Base-by-base conservation (phyloP, 306 rosid genomes). In the Gynostemma pentaphyllum region DNA sequence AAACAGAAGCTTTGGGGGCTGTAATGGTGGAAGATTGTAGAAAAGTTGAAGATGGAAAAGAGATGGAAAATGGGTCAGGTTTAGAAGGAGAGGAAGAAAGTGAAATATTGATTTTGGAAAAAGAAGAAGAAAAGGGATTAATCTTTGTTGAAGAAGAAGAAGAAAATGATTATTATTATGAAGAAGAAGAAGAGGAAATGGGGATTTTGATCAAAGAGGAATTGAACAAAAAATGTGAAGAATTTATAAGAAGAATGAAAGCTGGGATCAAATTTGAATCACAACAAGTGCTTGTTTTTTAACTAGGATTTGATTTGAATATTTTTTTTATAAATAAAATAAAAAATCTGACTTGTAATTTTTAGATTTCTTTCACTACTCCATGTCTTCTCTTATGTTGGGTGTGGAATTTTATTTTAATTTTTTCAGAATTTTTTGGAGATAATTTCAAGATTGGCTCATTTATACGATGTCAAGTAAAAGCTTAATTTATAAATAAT, bases 211-310 rank as follows among this genome's bases (percentile, higher is more conserved):
- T 78, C 5, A 56, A 70, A 26, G 94, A 90, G 49, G 96, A 90
- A 69, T 76, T 90, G 21, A 85, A 90, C 71, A 80, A 70, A 81
- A 85, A 72, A 70, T 87, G 86, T 75, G 97, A 90, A 9, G 96
- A 87, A 18, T 90, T 90, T 39, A 90, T 90, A 1, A 78, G 76
- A 61, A 87, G 46, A 73, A 69, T 83, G 83, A 90, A 74, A 74
- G 83, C 77, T 21, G 79, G 48, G 19, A 85, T 90, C 39, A 68
- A 67, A 42, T 49, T 54, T 70, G 77, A 50, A 82, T 76, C 67
- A 40, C 72, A 70, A 40, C 79, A 76, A 64, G 2, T 54, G 16
- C 3, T 69, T 41, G 15, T 37, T 36, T 55, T 29, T 8, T 52
- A 45, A 24, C 2, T 34, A n/a, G n/a, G n/a, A n/a, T n/a, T n/a